phyloP scores from a whole-genome alignment of 805 yeast genomes.

The Metschnikowia reukaufii region DNA sequence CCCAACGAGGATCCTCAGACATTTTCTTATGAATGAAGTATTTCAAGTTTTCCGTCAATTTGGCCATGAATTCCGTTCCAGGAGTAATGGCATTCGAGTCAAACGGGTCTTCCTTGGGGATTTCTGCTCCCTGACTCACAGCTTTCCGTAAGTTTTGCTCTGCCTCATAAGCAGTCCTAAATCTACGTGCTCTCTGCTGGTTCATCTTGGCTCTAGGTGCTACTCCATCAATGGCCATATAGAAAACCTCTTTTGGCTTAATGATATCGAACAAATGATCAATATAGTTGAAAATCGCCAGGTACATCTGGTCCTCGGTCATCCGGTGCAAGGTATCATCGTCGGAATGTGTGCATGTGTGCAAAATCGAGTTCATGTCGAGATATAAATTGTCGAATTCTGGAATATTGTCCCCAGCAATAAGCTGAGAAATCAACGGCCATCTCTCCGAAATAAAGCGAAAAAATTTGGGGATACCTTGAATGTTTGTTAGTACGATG shows the following conservation, averaged over 20 bases:
- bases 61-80: conserved; percentile 95
- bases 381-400: conserved; percentile 93
- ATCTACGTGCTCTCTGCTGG: conserved; percentile 95
- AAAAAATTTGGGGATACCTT: conserved; percentile 95
- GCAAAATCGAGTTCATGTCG: conserved; percentile 97
- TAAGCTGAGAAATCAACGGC: conserved; percentile 89
- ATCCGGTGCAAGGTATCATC: conserved; percentile 59
- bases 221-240: conserved; percentile 98
- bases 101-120: conserved; percentile 83
- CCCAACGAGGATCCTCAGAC: conserved; percentile 85
- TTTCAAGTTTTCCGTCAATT: conserved; percentile 74
- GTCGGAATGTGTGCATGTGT: conserved; percentile 85
- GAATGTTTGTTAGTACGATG: conserved; percentile 7
- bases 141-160: conserved; percentile 78
- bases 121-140: conserved; percentile 63
- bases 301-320: conserved; percentile 88
- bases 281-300: conserved; percentile 89
- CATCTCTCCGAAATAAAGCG: conserved; percentile 97
- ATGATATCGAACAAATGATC: conserved; percentile 90
- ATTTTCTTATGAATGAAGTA: conserved; percentile 88
- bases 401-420: conserved; percentile 79
- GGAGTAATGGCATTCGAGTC: conserved; percentile 95
- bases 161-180: conserved; percentile 91
- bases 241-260: conserved; percentile 80
- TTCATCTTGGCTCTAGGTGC: conserved; percentile 99